Conservation (phyloP, 176 grass and related monocot species). For the Themeda triandra region DNA sequence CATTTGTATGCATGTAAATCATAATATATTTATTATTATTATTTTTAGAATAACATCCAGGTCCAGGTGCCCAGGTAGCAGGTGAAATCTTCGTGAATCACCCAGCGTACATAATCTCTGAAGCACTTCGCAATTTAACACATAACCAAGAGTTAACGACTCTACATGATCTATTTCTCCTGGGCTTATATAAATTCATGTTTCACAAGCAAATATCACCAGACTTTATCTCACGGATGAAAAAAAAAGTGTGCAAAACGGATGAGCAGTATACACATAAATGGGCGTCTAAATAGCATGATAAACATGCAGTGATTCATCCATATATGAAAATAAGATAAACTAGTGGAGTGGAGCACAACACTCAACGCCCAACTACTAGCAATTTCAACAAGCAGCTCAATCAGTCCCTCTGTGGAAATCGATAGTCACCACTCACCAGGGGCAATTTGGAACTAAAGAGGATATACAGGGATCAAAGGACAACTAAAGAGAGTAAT, state of each 20-base stretch:
- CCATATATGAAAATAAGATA: background rate
- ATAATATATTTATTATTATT: background rate
- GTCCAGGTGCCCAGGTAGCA: background rate
- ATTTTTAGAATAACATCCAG: background rate
- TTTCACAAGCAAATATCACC: background rate
- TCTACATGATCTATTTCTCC: background rate
- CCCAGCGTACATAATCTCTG: background rate
- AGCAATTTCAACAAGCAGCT: background rate
- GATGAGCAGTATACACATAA: constrained; percentile 9
- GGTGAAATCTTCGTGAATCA: background rate
- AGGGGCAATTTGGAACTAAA: background rate
- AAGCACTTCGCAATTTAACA: background rate
- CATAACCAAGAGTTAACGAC: background rate
- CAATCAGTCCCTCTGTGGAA: background rate
- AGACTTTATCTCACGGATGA: background rate
- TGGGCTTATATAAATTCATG: background rate
- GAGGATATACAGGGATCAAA: background rate
- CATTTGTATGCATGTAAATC: background rate
- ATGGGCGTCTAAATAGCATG: background rate
- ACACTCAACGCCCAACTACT: constrained; percentile 18
- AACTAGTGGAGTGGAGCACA: background rate
- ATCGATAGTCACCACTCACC: background rate
- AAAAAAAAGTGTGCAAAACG: background rate
- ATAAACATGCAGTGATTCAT: background rate
- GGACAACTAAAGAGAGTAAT: background rate